Conservation (phyloP, 805 yeast species). For the Isabelozyma pseudorhagii region DNA sequence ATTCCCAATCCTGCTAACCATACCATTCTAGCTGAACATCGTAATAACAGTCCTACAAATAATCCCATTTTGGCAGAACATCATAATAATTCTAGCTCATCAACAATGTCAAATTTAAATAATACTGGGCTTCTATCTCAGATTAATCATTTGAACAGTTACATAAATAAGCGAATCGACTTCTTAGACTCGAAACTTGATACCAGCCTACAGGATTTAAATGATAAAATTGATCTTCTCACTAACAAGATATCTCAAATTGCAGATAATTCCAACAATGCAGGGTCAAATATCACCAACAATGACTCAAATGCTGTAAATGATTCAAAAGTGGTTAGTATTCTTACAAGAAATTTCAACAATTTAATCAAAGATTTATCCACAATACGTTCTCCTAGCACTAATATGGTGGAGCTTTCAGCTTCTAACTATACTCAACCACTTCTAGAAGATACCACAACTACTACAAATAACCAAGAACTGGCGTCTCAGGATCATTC, state of each 20-base stretch:
- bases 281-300: neutral
- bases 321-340: neutral
- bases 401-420: neutral
- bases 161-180: conserved; percentile 1
- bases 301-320: neutral
- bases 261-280: neutral
- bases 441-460: neutral
- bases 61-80: neutral
- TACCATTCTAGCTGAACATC: neutral
- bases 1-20: neutral
- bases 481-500: neutral
- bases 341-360: neutral
- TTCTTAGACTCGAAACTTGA: conserved; percentile 1
- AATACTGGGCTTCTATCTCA: neutral
- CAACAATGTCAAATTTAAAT: neutral
- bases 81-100: neutral
- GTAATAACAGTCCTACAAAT: neutral
- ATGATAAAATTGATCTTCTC: neutral
- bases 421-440: neutral
- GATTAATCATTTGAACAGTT: neutral
- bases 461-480: neutral
- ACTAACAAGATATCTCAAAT: neutral
- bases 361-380: neutral
- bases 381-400: neutral
- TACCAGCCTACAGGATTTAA: neutral